These are phyloP conservation scores for Pseudogymnoascus sp. DNA, from an alignment of 2,329 filamentous ascomycete genomes.

Conservation along the genomic window DNA sequence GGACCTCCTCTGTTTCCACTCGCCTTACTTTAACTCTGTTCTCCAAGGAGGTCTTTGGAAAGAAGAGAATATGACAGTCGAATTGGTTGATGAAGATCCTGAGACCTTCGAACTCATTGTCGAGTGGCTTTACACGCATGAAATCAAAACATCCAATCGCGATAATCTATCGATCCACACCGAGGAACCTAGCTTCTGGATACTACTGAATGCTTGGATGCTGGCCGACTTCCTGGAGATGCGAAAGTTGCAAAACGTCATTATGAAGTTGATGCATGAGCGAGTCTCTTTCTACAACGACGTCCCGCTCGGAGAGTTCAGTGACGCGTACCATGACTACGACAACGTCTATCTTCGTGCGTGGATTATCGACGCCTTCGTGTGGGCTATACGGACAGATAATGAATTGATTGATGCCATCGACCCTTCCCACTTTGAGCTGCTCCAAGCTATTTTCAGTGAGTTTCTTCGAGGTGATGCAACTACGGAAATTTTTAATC, in stretches of 20 bases:
- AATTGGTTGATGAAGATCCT: not conserved
- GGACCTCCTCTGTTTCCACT: not conserved
- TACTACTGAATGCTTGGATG: not conserved
- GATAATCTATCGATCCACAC: not conserved
- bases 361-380: too few species aligned
- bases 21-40: not conserved
- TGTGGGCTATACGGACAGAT: too few species aligned
- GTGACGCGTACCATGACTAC: not conserved
- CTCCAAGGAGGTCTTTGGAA: not conserved
- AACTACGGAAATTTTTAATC: too few species aligned
- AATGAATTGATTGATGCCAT: too few species aligned
- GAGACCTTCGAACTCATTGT: not conserved
- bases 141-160: not conserved
- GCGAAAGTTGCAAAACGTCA: not conserved
- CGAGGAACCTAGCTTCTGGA: not conserved
- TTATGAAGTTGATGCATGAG: not conserved
- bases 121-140: not conserved
- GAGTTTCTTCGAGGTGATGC: too few species aligned
- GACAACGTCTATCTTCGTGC: too few species aligned
- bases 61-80: not conserved
- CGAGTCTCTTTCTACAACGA: not conserved
- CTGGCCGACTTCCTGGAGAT: not conserved
- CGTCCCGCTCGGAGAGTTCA: not conserved
- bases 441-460: too few species aligned
- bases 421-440: too few species aligned